Evolutionary conservation across 345 rosid genomes (phyloP), one percentile per base, ranked within the genome.

Genomic region (Ceriops zippeliana): DNA sequence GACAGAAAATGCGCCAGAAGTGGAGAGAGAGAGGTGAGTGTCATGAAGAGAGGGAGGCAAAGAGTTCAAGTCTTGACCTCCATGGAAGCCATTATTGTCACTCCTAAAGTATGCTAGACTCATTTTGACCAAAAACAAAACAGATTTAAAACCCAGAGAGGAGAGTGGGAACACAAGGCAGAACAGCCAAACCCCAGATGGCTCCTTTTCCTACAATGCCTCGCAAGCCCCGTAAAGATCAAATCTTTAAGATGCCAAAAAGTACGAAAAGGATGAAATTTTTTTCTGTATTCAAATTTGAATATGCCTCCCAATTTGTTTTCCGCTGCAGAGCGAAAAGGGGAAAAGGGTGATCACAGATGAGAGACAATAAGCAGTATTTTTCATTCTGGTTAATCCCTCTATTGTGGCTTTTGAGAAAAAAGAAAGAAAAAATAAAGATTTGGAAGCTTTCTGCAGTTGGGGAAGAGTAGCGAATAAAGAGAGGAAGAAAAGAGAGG

Each of bases 21-120:
- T 52, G 26, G 78, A 65, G 35, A 63, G 73, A 73, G 84, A 27
- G 7, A 79, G 76, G 20, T 60, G 78, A 60, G 74, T 58, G 26
- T 31, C 19, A 35, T 63, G 30, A 37, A 28, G 49, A 51, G 72
- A 62, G 4, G 72, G 66, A 73, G 79, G 61, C 61, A 79, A 47
- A 58, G 77, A 73, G 73, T 53, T 81, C 42, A 68, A 32, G 31
- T 74, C 79, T 73, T 69, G 73, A 61, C 51, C 63, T 38, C 74
- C 76, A 65, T 32, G 46, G 62, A 13, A 13, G 49, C 49, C 49
- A 42, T 42, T 13, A 4, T n/a, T 75, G 32, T 63, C 80, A 61
- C 58, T 22, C 46, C 53, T 74, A 47, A 68, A 52, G 31, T 38
- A 60, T 60, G 62, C 70, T 5, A 57, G 75, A 79, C 70, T 81